Conservation (phyloP, 805 yeast species). For the Alloascoidea africana region DNA sequence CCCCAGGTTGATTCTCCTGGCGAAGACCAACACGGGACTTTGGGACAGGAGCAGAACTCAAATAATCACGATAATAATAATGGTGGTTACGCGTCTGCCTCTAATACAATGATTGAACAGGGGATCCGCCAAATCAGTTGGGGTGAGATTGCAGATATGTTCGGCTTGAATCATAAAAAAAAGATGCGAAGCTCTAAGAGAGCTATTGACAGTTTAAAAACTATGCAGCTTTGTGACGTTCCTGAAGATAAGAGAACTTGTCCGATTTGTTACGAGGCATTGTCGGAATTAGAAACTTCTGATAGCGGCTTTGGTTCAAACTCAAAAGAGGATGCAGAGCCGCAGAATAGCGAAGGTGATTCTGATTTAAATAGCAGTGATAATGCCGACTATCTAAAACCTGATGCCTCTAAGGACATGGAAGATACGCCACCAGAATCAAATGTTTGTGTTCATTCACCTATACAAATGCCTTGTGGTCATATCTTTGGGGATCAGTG, state of each 20-base stretch:
- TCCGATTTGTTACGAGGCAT: slow-evolving; percentile 28
- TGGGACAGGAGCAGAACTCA: no score
- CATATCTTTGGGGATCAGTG: slow-evolving; percentile 85
- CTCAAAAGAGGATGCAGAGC: slow-evolving; percentile 11
- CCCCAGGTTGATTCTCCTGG: no score
- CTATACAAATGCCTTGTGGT: slow-evolving; percentile 69
- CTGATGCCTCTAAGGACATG: neutral
- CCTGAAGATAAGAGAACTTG: slow-evolving; percentile 20
- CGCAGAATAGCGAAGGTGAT: slow-evolving; percentile 1
- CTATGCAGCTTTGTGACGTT: slow-evolving; percentile 14
- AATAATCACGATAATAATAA: no score
- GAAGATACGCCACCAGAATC: no score
- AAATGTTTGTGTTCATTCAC: no score
- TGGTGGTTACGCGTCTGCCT: no score
- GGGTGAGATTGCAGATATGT: no score
- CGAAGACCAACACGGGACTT: no score
- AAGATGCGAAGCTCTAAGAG: slow-evolving; percentile 13
- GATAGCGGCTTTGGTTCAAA: slow-evolving; percentile 8
- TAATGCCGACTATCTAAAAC: slow-evolving; percentile 2
- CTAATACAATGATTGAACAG: no score
- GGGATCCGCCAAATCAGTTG: slow-evolving; percentile 1
- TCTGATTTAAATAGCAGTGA: slow-evolving; percentile 1
- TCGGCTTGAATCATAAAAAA: no score
- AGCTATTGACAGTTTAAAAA: slow-evolving; percentile 18
- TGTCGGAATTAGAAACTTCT: slow-evolving; percentile 6